Percentiles rank a stretch among this genome's conserved stretches.
Conservation (phyloP, 2,329 filamentous ascomycete species). For the Coccinonectria pachysandricola region DNA sequence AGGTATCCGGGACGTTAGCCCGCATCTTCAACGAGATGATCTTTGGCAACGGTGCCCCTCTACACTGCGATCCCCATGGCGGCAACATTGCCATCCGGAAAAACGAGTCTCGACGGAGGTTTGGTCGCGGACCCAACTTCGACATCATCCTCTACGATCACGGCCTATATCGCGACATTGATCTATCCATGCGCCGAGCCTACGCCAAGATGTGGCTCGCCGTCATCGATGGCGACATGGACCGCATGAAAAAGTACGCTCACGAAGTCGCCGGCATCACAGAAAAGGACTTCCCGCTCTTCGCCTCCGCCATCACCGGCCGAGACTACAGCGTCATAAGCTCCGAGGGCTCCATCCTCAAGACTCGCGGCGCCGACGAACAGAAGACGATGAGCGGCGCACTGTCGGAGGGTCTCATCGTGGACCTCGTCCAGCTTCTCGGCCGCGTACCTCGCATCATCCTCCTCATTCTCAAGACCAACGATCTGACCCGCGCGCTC, state of each 20-base stretch:
- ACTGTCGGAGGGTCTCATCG: constrained; percentile 78
- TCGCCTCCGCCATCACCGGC: constrained; percentile 92
- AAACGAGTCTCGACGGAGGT: constrained; percentile 48
- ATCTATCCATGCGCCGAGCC: constrained; percentile 62
- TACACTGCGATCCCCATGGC: constrained; percentile 95
- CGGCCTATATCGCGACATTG: constrained; percentile 89
- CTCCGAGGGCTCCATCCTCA: constrained; percentile 43
- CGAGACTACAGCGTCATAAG: constrained; percentile 75
- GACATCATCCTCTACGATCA: constrained; percentile 96
- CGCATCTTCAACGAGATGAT: constrained; percentile 99
- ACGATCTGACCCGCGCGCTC: constrained; percentile 85
- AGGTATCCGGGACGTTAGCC: constrained; percentile 83
- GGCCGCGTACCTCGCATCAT: constrained; percentile 87
- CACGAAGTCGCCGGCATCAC: constrained; percentile 80
- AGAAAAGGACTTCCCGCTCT: constrained; percentile 86
- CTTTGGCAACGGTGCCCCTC: constrained; percentile 75
- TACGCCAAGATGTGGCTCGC: constrained; percentile 98
- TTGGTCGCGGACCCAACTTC: constrained; percentile 58
- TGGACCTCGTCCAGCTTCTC: constrained; percentile 78
- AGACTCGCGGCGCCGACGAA: constrained; percentile 60
- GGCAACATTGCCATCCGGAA: constrained; percentile 90
- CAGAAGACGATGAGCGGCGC: constrained; percentile 79
- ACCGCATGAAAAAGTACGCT: constrained; percentile 78
- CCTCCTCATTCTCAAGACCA: constrained; percentile 91
- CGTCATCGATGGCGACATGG: constrained; percentile 81